Evolutionary conservation across 805 yeast species (phyloP), one percentile per base, ranked within the genome.

Genomic region (Vanderwaltozyma tropicalis): DNA sequence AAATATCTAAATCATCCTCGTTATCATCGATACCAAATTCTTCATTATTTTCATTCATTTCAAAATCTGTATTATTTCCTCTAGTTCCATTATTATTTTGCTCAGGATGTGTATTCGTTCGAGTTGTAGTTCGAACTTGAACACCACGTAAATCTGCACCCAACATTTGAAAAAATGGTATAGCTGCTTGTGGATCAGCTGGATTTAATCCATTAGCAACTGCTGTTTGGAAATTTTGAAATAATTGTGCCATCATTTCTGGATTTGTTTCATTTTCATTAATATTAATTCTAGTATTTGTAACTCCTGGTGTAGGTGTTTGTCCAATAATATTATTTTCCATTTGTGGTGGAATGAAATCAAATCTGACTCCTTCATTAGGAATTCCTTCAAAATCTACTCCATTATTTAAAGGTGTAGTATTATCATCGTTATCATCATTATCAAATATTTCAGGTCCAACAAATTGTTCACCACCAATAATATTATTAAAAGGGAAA

Each of bases 91-190:
- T n/a, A n/a, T n/a, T n/a, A n/a, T n/a, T n/a, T n/a, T n/a, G n/a
- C n/a, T n/a, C n/a, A n/a, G n/a, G n/a, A n/a, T n/a, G n/a, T n/a
- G n/a, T n/a, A n/a, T n/a, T n/a, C n/a, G n/a, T n/a, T 76, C 79
- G 50, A 87, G 79, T 45, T 86, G 7, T 27, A 11, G n/a, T 8
- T n/a, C 12, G 7, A 24, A 8, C 27, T 10, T 8, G 5, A 10
- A 16, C 37, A 14, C 41, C 47, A 4, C 44, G 42, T 14, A 43
- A 41, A 29, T 41, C 42, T 11, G 45, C 47, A 9, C 45, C 47
- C 21, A 44, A 33, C 9, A 45, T 35, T 17, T 43, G 45, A 9
- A 43, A 30, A 18, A 46, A 30, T 31, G 42, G 46, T 9, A 41
- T 14, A 5, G 17, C 29, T 6, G 5, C 29, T 7, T 9, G 12